phyloP scores from a whole-genome alignment of 345 rosid genomes.

The Brassica rapa region DNA sequence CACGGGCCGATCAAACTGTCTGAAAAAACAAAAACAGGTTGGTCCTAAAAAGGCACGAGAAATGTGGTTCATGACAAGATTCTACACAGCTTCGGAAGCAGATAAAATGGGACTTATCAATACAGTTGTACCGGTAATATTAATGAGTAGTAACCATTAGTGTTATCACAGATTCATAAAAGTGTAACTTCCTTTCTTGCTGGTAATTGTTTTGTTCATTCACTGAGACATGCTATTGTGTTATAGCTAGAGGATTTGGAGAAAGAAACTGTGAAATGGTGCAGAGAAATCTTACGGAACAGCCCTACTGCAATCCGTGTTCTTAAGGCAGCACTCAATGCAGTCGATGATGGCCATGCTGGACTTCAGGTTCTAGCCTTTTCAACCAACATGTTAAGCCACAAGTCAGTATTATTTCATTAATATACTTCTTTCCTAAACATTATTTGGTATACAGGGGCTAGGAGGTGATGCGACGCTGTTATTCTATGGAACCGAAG shows the following conservation, averaged over 20 bases:
- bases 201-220: neutral
- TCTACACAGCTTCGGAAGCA: conserved; percentile 86
- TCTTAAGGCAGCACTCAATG: conserved; percentile 88
- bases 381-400: neutral
- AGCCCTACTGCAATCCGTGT: conserved; percentile 94
- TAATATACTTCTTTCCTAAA: neutral
- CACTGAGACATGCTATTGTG: conserved; percentile 1
- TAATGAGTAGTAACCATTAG: no score
- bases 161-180: neutral
- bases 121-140: conserved; percentile 68
- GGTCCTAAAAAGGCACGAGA: conserved; percentile 97
- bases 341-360: conserved; percentile 92
- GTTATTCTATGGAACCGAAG: conserved; percentile 82
- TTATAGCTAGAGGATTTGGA: conserved; percentile 74
- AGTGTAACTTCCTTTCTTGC: neutral
- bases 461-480: conserved; percentile 89
- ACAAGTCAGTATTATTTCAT: neutral
- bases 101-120: conserved; percentile 96
- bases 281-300: conserved; percentile 81
- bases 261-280: conserved; percentile 87
- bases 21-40: conserved; percentile 45
- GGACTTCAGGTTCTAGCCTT: conserved; percentile 68
- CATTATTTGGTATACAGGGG: conserved; percentile 46
- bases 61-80: conserved; percentile 91
- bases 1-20: conserved; percentile 6